Conservation (phyloP, 176 grass and related monocot genomes). For the Ensete glaucum region DNA sequence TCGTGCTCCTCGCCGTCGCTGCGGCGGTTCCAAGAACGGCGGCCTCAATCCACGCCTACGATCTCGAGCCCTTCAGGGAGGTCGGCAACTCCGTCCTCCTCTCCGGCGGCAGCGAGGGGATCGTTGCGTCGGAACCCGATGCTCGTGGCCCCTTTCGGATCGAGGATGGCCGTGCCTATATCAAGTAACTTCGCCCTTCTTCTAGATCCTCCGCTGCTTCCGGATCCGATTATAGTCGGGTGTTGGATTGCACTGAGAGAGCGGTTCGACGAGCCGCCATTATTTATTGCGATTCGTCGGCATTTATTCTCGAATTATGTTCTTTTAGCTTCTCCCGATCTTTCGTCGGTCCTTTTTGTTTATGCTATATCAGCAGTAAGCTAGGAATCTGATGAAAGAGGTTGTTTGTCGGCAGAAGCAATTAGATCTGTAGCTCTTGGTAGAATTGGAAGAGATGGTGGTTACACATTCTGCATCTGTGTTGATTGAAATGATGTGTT, state of each 20-base stretch:
- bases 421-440: not conserved
- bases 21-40: conserved; percentile 22
- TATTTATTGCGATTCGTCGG: not conserved
- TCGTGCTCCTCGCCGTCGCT: conserved; percentile 14
- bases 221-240: not conserved
- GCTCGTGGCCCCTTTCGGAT: conserved; percentile 1
- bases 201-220: not conserved
- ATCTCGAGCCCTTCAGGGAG: conserved; percentile 77
- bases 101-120: conserved; percentile 93
- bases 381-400: not conserved
- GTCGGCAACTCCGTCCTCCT: conserved; percentile 97
- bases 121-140: conserved; percentile 38
- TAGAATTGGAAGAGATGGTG: not conserved
- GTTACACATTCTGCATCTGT: not conserved
- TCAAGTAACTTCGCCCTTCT: conserved; percentile 24
- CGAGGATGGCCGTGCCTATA: conserved; percentile 24
- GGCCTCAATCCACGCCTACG: conserved; percentile 92
- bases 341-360: not conserved
- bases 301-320: not conserved
- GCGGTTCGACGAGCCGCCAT: not conserved
- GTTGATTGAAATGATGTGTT: not conserved
- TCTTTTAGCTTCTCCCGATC: not conserved
- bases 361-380: not conserved
- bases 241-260: not conserved
- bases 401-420: not conserved